phyloP scores from a whole-genome alignment of 176 grass and related monocot species.

The Oryza longistaminata region DNA sequence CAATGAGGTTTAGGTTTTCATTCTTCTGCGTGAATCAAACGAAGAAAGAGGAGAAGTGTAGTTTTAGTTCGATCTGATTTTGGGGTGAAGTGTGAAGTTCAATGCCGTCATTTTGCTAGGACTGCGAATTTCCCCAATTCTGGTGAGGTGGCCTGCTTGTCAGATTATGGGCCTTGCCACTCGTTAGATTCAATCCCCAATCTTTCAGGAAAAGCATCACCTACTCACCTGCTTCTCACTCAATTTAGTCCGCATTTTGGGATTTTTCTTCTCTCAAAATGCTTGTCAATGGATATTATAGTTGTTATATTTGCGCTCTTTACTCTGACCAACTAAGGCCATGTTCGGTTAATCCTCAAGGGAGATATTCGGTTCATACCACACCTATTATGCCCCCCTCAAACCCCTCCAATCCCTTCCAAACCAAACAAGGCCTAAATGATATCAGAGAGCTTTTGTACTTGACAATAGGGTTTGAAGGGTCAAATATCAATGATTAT shows the following conservation, averaged over 20 bases:
- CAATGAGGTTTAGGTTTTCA: background rate
- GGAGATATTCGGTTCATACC: no score
- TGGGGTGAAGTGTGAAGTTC: constrained; percentile 5
- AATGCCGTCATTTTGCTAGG: background rate
- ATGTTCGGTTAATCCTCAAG: no score
- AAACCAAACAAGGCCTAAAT: background rate
- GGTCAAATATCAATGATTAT: background rate
- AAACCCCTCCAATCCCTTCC: no score
- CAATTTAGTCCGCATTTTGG: background rate
- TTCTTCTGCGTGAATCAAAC: background rate
- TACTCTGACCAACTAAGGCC: background rate
- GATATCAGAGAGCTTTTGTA: background rate
- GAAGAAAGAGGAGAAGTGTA: background rate
- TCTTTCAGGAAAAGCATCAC: background rate
- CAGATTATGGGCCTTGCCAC: background rate
- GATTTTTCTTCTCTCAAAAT: background rate
- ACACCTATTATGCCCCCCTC: no score
- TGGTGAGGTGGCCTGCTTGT: background rate
- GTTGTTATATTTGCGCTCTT: background rate
- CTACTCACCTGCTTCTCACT: background rate
- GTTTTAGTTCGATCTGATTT: background rate
- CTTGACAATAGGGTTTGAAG: background rate
- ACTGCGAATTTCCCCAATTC: background rate
- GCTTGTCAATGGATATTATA: background rate
- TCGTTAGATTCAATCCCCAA: background rate